These are phyloP conservation scores for Plasmopara viticola DNA, from an alignment of 352 stramenopile genomes.

Conservation along the genomic window DNA sequence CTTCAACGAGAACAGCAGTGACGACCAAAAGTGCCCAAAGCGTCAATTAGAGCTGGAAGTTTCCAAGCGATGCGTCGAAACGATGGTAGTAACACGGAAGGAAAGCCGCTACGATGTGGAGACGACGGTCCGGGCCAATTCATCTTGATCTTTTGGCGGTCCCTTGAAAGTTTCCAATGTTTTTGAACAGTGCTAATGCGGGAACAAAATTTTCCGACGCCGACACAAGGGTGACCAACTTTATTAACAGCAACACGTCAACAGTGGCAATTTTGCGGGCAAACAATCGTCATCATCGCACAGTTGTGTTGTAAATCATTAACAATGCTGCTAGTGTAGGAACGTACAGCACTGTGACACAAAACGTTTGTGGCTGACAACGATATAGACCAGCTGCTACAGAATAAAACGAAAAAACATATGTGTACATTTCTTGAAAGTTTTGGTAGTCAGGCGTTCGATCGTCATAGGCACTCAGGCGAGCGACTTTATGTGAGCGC, in stretches of 20 bases:
- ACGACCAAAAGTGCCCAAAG: conserved; percentile 23
- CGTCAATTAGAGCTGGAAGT: conserved; percentile 55
- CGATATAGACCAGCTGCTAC: too few species aligned
- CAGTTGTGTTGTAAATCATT: neutral
- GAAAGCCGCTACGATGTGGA: conserved; percentile 24
- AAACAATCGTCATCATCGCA: neutral
- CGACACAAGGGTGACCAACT: neutral
- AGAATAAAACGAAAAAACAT: too few species aligned
- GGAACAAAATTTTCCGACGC: neutral
- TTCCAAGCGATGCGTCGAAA: conserved; percentile 50
- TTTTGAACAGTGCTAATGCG: neutral
- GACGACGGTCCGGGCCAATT: conserved; percentile 17
- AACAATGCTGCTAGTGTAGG: neutral
- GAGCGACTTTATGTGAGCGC: too few species aligned
- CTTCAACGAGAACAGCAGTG: conserved; percentile 1
- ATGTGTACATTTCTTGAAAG: too few species aligned
- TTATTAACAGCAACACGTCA: neutral
- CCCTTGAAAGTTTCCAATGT: neutral
- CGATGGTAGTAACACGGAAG: conserved; percentile 20
- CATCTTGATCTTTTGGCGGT: neutral
- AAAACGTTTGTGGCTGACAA: too few species aligned
- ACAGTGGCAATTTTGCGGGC: neutral
- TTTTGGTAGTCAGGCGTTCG: too few species aligned
- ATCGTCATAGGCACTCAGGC: too few species aligned
- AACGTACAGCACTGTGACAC: too few species aligned